Percentiles rank a stretch among this genome's conserved stretches.
Conservation (phyloP, 2,329 filamentous ascomycete species). For the Claviceps spartinae region DNA sequence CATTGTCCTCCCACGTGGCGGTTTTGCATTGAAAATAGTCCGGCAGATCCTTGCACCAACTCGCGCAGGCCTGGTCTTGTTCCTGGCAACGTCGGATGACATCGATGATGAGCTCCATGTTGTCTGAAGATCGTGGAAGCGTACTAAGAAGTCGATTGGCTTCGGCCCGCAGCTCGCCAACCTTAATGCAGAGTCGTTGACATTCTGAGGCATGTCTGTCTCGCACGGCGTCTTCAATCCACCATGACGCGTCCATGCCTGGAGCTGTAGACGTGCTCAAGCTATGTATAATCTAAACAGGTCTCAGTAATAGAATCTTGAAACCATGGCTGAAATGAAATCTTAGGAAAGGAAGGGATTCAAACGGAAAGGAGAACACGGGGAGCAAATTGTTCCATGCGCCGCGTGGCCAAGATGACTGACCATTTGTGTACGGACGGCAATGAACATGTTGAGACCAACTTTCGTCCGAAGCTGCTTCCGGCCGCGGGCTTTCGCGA, state of each 20-base stretch:
- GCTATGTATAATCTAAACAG: conserved; percentile 40
- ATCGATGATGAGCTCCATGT: conserved; percentile 34
- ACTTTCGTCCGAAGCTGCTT: conserved; percentile 39
- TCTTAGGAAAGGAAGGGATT: not conserved
- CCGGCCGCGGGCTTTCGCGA: conserved; percentile 43
- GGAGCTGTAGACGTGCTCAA: conserved; percentile 39
- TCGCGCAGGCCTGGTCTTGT: conserved; percentile 37
- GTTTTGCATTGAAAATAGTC: conserved; percentile 36
- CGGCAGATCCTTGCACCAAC: conserved; percentile 38
- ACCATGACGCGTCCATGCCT: conserved; percentile 43
- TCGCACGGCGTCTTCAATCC: conserved; percentile 39
- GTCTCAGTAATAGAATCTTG: conserved; percentile 2
- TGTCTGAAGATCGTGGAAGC: conserved; percentile 32
- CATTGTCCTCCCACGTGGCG: conserved; percentile 42
- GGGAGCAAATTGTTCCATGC: not conserved
- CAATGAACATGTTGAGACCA: conserved; percentile 42
- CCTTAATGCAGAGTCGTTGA: conserved; percentile 38
- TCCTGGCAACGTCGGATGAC: conserved; percentile 38
- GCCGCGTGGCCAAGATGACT: conserved; percentile 6
- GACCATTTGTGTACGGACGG: conserved; percentile 48
- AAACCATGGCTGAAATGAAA: not conserved
- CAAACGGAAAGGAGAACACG: too few species aligned
- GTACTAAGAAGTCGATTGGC: conserved; percentile 35
- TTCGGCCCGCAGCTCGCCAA: conserved; percentile 42
- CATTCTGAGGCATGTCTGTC: conserved; percentile 34